Evolutionary conservation across 768 basidiomycete species (phyloP), one percentile per base, ranked within the genome.

Genomic region (Daedaleopsis sinensis): DNA sequence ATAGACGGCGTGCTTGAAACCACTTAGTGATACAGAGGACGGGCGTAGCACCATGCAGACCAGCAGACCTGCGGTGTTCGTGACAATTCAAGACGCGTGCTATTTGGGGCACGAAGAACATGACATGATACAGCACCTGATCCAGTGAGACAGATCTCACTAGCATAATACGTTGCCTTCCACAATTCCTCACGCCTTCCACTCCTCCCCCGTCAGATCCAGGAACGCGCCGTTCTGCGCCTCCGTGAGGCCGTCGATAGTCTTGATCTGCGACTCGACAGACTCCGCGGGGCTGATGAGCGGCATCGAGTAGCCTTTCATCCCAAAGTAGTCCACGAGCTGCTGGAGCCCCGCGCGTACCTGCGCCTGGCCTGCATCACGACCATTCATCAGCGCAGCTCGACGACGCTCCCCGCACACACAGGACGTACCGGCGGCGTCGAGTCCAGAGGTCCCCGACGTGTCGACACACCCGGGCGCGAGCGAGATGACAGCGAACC

Each of bases 261-360:
- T 23, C n/a, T 49, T 37, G 23, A 65, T 61, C 39, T 50, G 35
- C 37, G 46, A 47, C 38, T 8, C 10, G 5, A 36, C 64, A 3
- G 64, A 62, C 44, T 62, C 43, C 46, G 46, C 55, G 1, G 65
- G 65, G 6, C 44, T 62, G 15, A 59, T 10, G 35, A 57, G 52
- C 54, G 46, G 38, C 35, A 52, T 49, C 21, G 52, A 55, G 67
- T 16, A 65, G 42, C 0, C 67, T 65, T 35, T 51, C n/a, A 35
- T n/a, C 2, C 23, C 18, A 2, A 50, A 5, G 8, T 50, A 52
- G 7, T 36, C 52, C 48, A 55, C 57, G 19, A 37, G 21, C 43
- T 51, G 49, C 5, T 9, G 24, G 15, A 16, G 15, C 10, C 35
- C 16, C 19, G n/a, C 13, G n/a, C 55, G 5, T 12, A 19, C 46